A percentile compares a stretch with the other conserved stretches of the same genome.
These are phyloP conservation scores for Aspergillus pseudoterreus DNA, from an alignment of 2,329 filamentous ascomycete species.

Conservation along the genomic window DNA sequence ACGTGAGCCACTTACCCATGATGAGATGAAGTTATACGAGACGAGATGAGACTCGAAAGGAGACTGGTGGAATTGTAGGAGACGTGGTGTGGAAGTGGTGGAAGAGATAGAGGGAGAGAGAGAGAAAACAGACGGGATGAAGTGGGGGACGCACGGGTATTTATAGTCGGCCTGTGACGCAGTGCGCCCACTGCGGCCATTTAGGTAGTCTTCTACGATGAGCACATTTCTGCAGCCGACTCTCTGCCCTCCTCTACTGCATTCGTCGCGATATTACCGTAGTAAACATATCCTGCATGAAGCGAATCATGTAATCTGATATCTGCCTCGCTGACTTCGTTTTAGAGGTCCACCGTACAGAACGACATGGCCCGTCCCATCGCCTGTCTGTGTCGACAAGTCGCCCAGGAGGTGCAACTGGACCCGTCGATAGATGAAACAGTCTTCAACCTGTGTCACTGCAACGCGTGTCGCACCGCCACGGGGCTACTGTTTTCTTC, in stretches of 20 bases:
- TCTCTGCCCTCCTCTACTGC: background rate
- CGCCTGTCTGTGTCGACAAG: slow-evolving; percentile 28
- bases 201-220: slow-evolving; percentile 4
- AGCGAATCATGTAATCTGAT: no score
- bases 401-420: slow-evolving; percentile 22
- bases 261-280: no score
- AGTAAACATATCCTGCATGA: no score
- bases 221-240: slow-evolving; percentile 24
- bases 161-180: slow-evolving; percentile 17
- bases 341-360: no score
- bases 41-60: background rate
- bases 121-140: background rate
- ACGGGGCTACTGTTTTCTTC: slow-evolving; percentile 47
- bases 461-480: slow-evolving; percentile 47
- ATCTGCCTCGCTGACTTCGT: background rate
- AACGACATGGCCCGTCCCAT: slow-evolving; percentile 11
- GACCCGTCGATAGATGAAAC: slow-evolving; percentile 16
- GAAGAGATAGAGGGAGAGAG: background rate
- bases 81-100: background rate
- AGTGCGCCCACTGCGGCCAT: background rate
- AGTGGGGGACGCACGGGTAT: slow-evolving; percentile 1
- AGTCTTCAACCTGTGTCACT: slow-evolving; percentile 48
- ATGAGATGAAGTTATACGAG: slow-evolving; percentile 1
- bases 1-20: slow-evolving; percentile 11
- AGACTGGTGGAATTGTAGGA: background rate